Evolutionary conservation across 805 yeast genomes (phyloP), one percentile per base, ranked within the genome.

Genomic region (Brettanomyces sp.): DNA sequence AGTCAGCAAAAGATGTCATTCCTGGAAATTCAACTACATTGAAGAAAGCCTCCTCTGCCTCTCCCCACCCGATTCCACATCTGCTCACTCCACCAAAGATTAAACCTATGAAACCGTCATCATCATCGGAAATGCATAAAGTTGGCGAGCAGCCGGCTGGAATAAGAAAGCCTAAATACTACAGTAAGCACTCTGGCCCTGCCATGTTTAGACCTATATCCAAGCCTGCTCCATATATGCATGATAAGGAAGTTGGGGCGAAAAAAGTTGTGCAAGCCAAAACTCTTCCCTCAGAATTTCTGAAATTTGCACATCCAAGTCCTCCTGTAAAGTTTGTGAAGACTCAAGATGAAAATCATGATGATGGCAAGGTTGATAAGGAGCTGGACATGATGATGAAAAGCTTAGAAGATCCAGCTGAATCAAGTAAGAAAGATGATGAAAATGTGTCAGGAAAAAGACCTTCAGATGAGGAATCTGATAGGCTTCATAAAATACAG

Each of bases 151-250:
- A 42, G 22, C 48, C 36, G 12, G 11, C 45, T 12, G 52, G 48
- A 3, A 53, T 54, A 14, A 51, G 53, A 42, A 61, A 58, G 48
- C 66, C 62, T 18, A 62, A 56, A 37, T 57, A 53, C 48, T 62
- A 57, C 49, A 58, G 58, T 8, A 56, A 51, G 41, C 55, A 52
- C 13, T 49, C 51, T 7, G 32, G 32, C 21, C 43, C 50, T n/a
- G 37, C 50, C 1, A 45, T 51, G 4, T 11, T 11, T 33, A n/a
- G 28, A 14, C 28, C 44, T 2, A n/a, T 34, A 13, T 36, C 42
- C 21, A 49, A 44, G 25, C 46, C 52, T 18, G 45, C 36, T 18
- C 48, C 33, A 41, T 38, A 13, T 36, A 30, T 41, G 13, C 44
- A 30, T 13, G 22, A 35, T 35, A n/a, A 14, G 38, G 12, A 7